Evolutionary conservation across 2,329 filamentous ascomycete genomes (phyloP), one percentile per base, ranked within the genome.

Genomic region (Stromatinia cepivora): DNA sequence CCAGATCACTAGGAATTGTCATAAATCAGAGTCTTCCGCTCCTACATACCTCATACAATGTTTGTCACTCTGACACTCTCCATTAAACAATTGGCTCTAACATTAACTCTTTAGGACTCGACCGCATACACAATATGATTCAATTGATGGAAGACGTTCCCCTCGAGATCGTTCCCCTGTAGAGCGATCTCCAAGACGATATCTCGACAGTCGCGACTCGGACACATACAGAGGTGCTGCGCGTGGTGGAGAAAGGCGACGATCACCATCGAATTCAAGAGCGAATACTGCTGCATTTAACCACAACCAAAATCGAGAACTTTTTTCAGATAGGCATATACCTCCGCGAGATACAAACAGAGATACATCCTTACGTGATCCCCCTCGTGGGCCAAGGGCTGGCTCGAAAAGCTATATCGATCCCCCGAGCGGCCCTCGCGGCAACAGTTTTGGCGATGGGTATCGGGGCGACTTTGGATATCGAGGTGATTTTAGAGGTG

Each of bases 371-470:
- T 83, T 85, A 17, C 85, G 90, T 73, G 92, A 96, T 72, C 90
- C 92, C 2, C 93, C 93, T 4, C 86, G 93, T 69, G 93, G 92
- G 0, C 93, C 93, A 15, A 93, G 94, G 79, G 92, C 91, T 34
- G 66, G 66, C 17, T 68, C 66, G 1, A 68, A 68, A 5, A 82
- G 93, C 69, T 73, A 69, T 62, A 86, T 91, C 70, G 92, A 78
- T 69, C 72, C 94, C 71, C 81, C 87, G 42, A 87, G 85, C 72
- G 88, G 88, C 42, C 90, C 88, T 20, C 86, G 91, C 69, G 90
- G 90, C 56, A 85, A 88, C 69, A 88, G 87, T 11, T 92, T 90
- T 76, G 82, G 82, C 3, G 84, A 87, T 34, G 91, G 92, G 66
- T 90, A 88, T 74, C 83, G 87, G 72, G 84, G 83, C 69, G 77